phyloP scores from a whole-genome alignment of 1,284 basidiomycete species.

The Ustilago loliicola region DNA sequence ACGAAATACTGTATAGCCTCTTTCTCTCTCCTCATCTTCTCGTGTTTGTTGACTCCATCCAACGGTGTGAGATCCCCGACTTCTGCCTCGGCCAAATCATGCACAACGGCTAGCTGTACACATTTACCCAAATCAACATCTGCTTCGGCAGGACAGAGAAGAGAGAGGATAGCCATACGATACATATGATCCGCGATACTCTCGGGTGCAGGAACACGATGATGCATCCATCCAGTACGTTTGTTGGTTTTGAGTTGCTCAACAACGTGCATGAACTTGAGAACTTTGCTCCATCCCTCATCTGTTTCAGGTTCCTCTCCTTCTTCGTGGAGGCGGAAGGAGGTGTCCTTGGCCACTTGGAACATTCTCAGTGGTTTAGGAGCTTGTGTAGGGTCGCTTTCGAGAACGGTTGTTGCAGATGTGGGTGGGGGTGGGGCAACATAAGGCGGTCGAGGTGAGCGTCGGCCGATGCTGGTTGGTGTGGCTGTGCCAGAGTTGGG shows the following conservation, averaged over 20 bases:
- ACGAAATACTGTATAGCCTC: conserved; percentile 92
- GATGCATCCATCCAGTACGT: conserved; percentile 69
- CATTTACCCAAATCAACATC: conserved; percentile 78
- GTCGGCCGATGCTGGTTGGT: conserved; percentile 46
- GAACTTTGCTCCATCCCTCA: conserved; percentile 49
- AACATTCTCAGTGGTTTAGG: conserved; percentile 55
- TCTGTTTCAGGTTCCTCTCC: conserved; percentile 52
- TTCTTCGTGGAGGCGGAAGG: conserved; percentile 45
- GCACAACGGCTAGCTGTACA: conserved; percentile 88
- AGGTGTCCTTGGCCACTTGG: conserved; percentile 29
- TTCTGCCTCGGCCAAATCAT: conserved; percentile 96
- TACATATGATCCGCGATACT: conserved; percentile 98
- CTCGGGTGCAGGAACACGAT: conserved; percentile 64
- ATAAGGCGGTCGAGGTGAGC: conserved; percentile 61
- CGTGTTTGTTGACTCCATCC: conserved; percentile 84
- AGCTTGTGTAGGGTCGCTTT: conserved; percentile 43
- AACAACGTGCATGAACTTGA: conserved; percentile 66
- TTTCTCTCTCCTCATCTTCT: conserved; percentile 85
- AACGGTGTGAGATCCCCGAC: conserved; percentile 94
- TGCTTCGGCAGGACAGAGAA: conserved; percentile 78
- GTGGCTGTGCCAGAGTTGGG: conserved; percentile 40
- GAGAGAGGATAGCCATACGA: conserved; percentile 90
- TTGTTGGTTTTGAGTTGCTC: conserved; percentile 67
- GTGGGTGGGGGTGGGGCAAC: conserved; percentile 63
- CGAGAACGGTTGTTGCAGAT: conserved; percentile 44